phyloP scores from a whole-genome alignment of 305 asterid species.

The Rubia balearica region DNA sequence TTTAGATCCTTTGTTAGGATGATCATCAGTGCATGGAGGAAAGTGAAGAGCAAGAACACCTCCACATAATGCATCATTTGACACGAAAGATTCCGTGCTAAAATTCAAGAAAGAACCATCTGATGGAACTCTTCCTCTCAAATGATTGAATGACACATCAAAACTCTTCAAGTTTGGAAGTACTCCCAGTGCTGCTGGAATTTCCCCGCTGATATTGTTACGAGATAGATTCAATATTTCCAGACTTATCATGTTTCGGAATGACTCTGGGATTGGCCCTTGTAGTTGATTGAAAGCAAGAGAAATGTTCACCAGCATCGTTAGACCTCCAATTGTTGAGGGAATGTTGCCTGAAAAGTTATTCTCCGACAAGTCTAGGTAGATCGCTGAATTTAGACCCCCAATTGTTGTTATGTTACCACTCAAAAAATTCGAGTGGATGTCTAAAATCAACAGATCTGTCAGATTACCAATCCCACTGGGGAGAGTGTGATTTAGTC shows the following conservation, averaged over 20 bases:
- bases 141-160: conserved; percentile 5
- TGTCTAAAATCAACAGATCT: conserved; percentile 13
- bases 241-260: conserved; percentile 20
- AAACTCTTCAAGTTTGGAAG: conserved; percentile 10
- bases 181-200: conserved; percentile 23
- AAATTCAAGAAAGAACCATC: conserved; percentile 2
- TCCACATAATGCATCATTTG: conserved; percentile 9
- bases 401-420: conserved; percentile 27
- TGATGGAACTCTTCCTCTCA: neutral
- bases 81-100: neutral
- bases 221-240: conserved; percentile 1
- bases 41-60: neutral
- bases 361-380: conserved; percentile 23
- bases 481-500: conserved; percentile 20
- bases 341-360: conserved; percentile 24
- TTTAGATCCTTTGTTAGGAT: neutral
- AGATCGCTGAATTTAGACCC: conserved; percentile 16
- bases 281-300: conserved; percentile 22
- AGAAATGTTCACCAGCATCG: conserved; percentile 17
- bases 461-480: conserved; percentile 16
- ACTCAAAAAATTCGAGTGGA: conserved; percentile 20
- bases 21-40: neutral
- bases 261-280: conserved; percentile 24
- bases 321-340: conserved; percentile 18
- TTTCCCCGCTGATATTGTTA: conserved; percentile 23